Conservation (phyloP, 148 eudicot species). For the Arctostaphylos glauca region DNA sequence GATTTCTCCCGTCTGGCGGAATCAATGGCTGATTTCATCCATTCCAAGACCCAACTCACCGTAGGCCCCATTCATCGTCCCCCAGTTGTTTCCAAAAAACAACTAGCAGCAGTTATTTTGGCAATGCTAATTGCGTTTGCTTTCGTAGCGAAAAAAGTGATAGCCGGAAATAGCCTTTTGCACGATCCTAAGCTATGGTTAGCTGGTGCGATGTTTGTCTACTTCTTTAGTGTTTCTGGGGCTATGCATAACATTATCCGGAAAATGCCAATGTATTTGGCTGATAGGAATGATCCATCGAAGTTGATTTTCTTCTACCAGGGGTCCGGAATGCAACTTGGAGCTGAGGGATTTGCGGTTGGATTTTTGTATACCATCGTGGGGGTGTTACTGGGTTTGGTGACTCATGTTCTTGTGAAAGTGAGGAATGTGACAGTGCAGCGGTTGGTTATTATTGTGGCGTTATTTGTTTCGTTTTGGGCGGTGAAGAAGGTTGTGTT, state of each 20-base stretch:
- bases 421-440: conserved; percentile 53
- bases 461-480: conserved; percentile 72
- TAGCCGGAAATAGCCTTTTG: conserved; percentile 61
- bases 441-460: conserved; percentile 56
- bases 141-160: conserved; percentile 44
- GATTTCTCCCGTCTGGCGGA: conserved; percentile 60
- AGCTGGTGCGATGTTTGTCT: conserved; percentile 58
- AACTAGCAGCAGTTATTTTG: conserved; percentile 24
- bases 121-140: conserved; percentile 42
- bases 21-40: conserved; percentile 61
- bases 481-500: conserved; percentile 75
- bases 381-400: conserved; percentile 68
- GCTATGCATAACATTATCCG: conserved; percentile 84
- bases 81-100: conserved; percentile 53
- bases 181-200: conserved; percentile 66
- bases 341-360: conserved; percentile 87
- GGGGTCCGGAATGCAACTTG: conserved; percentile 92
- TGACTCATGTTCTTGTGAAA: conserved; percentile 65
- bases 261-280: conserved; percentile 80
- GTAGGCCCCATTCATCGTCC: conserved; percentile 62
- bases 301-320: conserved; percentile 76
- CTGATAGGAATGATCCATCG: conserved; percentile 64
- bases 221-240: conserved; percentile 94
- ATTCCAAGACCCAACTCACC: conserved; percentile 34
- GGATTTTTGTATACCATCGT: conserved; percentile 83